These are phyloP conservation scores for Baorangia bicolor DNA, from an alignment of 768 basidiomycete species.

Conservation along the genomic window DNA sequence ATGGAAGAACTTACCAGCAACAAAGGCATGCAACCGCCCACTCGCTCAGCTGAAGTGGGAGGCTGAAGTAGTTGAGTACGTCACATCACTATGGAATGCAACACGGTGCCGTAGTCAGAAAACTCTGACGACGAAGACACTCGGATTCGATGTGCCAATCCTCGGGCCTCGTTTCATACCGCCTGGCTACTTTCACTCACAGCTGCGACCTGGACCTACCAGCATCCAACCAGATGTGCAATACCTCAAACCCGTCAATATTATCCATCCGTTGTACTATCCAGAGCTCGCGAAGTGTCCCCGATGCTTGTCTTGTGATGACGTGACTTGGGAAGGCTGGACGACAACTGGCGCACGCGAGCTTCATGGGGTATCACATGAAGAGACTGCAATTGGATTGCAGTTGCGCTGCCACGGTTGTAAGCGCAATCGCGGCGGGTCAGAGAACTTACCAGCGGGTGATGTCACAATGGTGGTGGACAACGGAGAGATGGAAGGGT, in stretches of 20 bases:
- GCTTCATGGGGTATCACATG: background rate
- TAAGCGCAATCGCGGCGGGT: background rate
- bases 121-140: background rate
- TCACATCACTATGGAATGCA: background rate
- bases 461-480: too few species aligned
- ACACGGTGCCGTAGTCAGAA: background rate
- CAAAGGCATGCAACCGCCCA: background rate
- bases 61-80: background rate
- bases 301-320: background rate
- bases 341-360: background rate
- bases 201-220: background rate
- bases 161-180: background rate
- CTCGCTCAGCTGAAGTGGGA: background rate
- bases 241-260: conserved; percentile 8
- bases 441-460: too few species aligned
- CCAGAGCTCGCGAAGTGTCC: background rate
- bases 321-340: conserved; percentile 2
- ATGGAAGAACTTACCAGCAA: background rate
- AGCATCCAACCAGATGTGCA: background rate
- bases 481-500: background rate
- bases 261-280: conserved; percentile 11
- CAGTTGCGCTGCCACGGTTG: background rate
- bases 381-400: background rate
- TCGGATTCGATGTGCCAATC: background rate
- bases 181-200: background rate